Base-by-base conservation (phyloP, 352 stramenopile species). In the Lagenidium giganteum region DNA sequence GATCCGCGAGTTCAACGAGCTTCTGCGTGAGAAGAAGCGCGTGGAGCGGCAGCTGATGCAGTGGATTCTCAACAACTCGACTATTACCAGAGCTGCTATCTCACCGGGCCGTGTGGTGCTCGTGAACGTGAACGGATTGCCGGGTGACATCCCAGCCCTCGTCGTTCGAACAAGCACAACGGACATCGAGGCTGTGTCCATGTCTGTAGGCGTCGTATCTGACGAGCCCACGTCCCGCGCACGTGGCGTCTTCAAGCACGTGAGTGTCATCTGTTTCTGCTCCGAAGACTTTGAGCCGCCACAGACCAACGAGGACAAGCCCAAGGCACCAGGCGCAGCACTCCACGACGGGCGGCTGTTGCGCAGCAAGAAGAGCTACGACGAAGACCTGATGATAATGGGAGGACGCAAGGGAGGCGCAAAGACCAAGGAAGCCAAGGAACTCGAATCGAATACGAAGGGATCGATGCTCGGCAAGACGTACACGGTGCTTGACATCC, bases 401-500 rank as follows among this genome's bases (percentile, higher is more conserved):
- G 53, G 46, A 23, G 41, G 25, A 64, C 56, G 24, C 70, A 70
- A 33, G n/a, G 25, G 13, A 21, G 27, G 39, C 16, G 54, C 39
- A 3, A 61, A 62, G 23, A 48, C 50, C 14, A 45, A 46, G 9
- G 51, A 69, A 3, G 55, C 29, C 17, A 67, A 80, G 54, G 67
- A 80, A 31, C 61, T 84, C 8, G 55, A 54, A 39, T 67, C 67
- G 8, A 70, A 74, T 22, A 61, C 62, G 3, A 74, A 43, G 12
- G 70, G 59, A 2, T 64, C 59, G 43, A 38, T 87, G 7, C 26
- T 85, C n/a, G 75, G 75, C 37, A 73, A 45, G 43, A 76, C 70
- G 27, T 87, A 83, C 28, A 70, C 67, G 0, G 67, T 87, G n/a
- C 29, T 84, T 22, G 68, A 82, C 34, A 58, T 87, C 2, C 72